Percentiles rank a stretch among this genome's conserved stretches.
Conservation (phyloP, 331 rosid genomes). For the Stylosanthes scabra region DNA sequence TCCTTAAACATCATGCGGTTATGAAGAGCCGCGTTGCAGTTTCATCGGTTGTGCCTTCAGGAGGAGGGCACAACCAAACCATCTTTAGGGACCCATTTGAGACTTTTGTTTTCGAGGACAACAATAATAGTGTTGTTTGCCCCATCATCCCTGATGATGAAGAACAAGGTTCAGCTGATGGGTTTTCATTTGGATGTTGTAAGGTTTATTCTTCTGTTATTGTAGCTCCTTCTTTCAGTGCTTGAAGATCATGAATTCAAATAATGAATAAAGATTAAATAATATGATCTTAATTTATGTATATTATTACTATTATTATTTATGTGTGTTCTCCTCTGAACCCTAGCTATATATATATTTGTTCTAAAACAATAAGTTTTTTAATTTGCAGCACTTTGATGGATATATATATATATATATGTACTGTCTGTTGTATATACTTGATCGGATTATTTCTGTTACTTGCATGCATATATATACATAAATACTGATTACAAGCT, state of each 20-base stretch:
- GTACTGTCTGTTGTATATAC: too few relatives aligned
- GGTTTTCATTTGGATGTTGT: slow-evolving; percentile 64
- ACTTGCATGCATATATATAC: too few relatives aligned
- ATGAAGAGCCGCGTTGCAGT: slow-evolving; percentile 65
- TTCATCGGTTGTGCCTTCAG: slow-evolving; percentile 35
- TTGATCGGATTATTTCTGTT: too few relatives aligned
- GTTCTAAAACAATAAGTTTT: slow-evolving; percentile 1
- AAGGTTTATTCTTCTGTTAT: slow-evolving; percentile 95
- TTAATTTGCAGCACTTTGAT: neutral
- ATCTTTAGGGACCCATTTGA: slow-evolving; percentile 34
- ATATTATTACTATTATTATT: neutral
- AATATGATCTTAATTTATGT: neutral
- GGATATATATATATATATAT: too few relatives aligned
- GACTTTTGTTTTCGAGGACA: slow-evolving; percentile 58
- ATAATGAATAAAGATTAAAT: neutral
- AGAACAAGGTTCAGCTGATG: slow-evolving; percentile 32
- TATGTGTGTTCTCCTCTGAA: slow-evolving; percentile 2
- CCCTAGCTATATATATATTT: slow-evolving; percentile 2
- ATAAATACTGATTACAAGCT: too few relatives aligned
- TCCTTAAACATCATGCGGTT: slow-evolving; percentile 74
- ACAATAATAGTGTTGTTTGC: slow-evolving; percentile 58
- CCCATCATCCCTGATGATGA: slow-evolving; percentile 53
- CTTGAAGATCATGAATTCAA: slow-evolving; percentile 23
- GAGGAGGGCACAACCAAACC: slow-evolving; percentile 38
- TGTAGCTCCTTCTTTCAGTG: slow-evolving; percentile 94